A percentile compares a stretch with the other conserved stretches of the same genome.
Conservation (phyloP, 2,329 filamentous ascomycete genomes). For the Penicillium fuscoglaucum region DNA sequence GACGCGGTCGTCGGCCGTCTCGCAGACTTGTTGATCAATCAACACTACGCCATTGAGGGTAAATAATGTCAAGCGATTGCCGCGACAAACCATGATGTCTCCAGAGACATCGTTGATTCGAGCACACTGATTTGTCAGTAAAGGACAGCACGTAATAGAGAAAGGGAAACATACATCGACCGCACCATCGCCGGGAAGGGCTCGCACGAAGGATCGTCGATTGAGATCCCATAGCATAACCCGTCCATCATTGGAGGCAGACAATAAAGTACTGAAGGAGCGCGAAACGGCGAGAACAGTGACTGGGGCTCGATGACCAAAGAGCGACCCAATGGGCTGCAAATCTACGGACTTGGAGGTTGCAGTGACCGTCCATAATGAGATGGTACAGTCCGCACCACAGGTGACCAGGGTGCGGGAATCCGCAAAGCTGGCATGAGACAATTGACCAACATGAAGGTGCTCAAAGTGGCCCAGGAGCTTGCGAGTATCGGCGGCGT, state of each 20-base stretch:
- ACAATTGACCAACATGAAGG: conserved; percentile 86
- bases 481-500: conserved; percentile 77
- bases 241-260: conserved; percentile 76
- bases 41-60: conserved; percentile 84
- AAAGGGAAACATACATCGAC: conserved; percentile 41
- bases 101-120: conserved; percentile 88
- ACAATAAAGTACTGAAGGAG: conserved; percentile 84
- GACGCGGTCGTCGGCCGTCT: conserved; percentile 70
- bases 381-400: conserved; percentile 87
- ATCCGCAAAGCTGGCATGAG: conserved; percentile 79
- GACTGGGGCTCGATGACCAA: conserved; percentile 85
- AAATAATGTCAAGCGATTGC: conserved; percentile 72
- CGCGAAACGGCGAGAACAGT: conserved; percentile 80
- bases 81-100: conserved; percentile 81
- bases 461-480: conserved; percentile 89
- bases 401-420: conserved; percentile 88
- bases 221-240: conserved; percentile 95
- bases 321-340: conserved; percentile 74
- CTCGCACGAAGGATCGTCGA: conserved; percentile 79
- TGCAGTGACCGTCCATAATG: conserved; percentile 72
- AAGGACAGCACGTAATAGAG: neutral
- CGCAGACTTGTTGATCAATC: conserved; percentile 78
- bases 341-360: conserved; percentile 73
- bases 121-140: conserved; percentile 62
- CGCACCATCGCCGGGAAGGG: conserved; percentile 60